Percentiles rank a stretch among this genome's conserved stretches.
phyloP scores from a whole-genome alignment of 2,329 filamentous ascomycete genomes.

The Trichophyton simii region DNA sequence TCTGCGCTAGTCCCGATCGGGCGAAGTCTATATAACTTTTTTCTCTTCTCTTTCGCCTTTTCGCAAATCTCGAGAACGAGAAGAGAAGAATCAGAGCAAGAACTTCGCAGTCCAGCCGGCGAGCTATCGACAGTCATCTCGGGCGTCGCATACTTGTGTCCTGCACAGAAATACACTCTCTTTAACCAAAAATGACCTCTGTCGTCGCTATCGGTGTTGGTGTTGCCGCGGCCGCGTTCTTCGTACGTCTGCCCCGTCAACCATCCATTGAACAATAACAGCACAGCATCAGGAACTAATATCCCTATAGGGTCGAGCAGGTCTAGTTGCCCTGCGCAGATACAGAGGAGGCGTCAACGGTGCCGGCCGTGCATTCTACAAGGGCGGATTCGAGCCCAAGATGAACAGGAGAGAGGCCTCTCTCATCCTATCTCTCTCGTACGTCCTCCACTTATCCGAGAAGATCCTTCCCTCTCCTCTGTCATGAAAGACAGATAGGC shows the following conservation, averaged over 20 bases:
- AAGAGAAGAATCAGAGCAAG: neutral
- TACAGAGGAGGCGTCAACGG: conserved; percentile 58
- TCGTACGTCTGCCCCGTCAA: conserved; percentile 46
- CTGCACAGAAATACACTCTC: neutral
- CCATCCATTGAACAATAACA: neutral
- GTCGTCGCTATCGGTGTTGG: conserved; percentile 34
- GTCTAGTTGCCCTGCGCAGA: conserved; percentile 74
- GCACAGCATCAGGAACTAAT: conserved; percentile 5
- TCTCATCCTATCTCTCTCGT: conserved; percentile 84
- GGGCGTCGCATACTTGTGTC: neutral
- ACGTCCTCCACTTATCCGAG: conserved; percentile 24
- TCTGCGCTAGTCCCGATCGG: neutral
- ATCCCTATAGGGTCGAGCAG: conserved; percentile 64
- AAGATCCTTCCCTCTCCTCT: neutral
- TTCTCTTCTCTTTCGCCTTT: neutral
- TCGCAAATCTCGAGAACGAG: neutral
- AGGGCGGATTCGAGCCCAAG: conserved; percentile 90
- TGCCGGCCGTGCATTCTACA: conserved; percentile 87
- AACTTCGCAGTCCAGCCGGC: neutral
- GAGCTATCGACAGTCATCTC: neutral
- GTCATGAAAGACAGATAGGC: neutral
- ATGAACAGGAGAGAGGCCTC: conserved; percentile 90
- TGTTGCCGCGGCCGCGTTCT: conserved; percentile 53
- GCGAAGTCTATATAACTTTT: neutral
- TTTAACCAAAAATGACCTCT: conserved; percentile 15